Conservation (phyloP, 495 filamentous ascomycete species). For the Melanomma pulvis-pyrius region DNA sequence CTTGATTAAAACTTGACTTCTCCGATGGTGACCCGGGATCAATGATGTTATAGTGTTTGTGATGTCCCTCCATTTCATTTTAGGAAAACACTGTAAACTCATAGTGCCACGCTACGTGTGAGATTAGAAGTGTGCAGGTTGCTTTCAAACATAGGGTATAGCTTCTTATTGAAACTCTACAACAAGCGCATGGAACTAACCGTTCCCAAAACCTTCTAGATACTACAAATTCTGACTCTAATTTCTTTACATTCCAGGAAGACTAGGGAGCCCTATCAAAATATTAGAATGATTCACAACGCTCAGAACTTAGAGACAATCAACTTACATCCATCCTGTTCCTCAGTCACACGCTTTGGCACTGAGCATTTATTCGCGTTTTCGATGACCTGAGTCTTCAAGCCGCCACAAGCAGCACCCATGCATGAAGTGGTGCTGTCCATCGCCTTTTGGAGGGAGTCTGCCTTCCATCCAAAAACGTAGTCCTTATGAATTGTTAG, state of each 20-base stretch:
- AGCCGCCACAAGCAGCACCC: background rate
- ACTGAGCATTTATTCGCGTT: slow-evolving; percentile 4
- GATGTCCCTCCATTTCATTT: too few species aligned
- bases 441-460: background rate
- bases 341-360: background rate
- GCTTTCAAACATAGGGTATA: background rate
- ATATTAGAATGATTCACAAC: background rate
- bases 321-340: background rate
- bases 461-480: slow-evolving; percentile 7
- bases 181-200: background rate
- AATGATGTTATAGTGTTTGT: too few species aligned
- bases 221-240: background rate
- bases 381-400: slow-evolving; percentile 1
- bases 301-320: too few species aligned
- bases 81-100: too few species aligned
- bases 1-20: too few species aligned
- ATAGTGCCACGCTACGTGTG: too few species aligned
- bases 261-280: background rate
- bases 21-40: too few species aligned
- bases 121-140: too few species aligned
- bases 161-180: background rate
- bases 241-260: background rate
- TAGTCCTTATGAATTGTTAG: background rate
- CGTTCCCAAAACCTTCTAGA: background rate
- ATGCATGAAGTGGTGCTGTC: slow-evolving; percentile 9